phyloP scores from a whole-genome alignment of 2,329 filamentous ascomycete species.

The Orbilia javanica region DNA sequence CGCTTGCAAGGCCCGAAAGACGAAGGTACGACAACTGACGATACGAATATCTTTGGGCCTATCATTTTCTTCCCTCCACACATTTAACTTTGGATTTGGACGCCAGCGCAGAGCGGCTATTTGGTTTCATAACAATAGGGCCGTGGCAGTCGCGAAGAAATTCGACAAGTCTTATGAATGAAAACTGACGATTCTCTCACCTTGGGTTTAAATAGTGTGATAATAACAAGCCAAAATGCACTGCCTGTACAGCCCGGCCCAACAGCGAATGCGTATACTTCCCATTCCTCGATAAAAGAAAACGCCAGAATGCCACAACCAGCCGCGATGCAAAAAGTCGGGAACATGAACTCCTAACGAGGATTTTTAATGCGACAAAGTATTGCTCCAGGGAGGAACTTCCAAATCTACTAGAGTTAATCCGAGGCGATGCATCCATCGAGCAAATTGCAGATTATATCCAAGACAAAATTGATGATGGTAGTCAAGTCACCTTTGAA shows the following conservation, averaged over 20 bases:
- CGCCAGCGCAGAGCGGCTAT: neutral
- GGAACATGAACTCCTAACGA: conserved; percentile 40
- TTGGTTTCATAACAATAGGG: conserved; percentile 2
- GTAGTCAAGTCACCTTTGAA: neutral
- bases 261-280: conserved; percentile 55
- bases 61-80: neutral
- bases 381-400: conserved; percentile 53
- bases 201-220: conserved; percentile 44
- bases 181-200: conserved; percentile 15
- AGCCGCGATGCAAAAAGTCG: conserved; percentile 32
- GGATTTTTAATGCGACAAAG: conserved; percentile 53
- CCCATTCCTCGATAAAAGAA: conserved; percentile 56
- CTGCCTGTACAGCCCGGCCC: conserved; percentile 46
- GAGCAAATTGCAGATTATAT: conserved; percentile 48
- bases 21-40: conserved; percentile 38
- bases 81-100: neutral
- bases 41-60: neutral
- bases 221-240: conserved; percentile 56
- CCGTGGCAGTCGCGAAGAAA: neutral
- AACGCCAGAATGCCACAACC: conserved; percentile 34
- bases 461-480: conserved; percentile 37
- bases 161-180: conserved; percentile 1
- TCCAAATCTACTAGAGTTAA: conserved; percentile 34
- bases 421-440: conserved; percentile 43
- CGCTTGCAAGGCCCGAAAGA: conserved; percentile 55